Percentiles rank a stretch among this genome's conserved stretches.
Conservation (phyloP, 2,329 filamentous ascomycete genomes). For the Cladosporium sp. region DNA sequence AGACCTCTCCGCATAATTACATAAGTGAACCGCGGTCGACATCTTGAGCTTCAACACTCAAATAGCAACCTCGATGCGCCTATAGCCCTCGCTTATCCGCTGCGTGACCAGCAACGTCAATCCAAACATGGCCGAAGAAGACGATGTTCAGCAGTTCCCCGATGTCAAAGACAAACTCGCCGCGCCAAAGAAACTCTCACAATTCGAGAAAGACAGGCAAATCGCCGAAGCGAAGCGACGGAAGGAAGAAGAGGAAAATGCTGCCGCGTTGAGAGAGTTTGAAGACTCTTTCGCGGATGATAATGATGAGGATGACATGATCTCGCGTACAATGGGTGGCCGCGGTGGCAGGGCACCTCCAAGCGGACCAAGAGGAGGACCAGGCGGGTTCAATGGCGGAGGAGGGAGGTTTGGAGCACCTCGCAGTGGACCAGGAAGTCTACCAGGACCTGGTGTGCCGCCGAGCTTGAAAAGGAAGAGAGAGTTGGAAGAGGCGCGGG, state of each 20-base stretch:
- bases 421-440: slow-evolving; percentile 51
- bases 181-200: slow-evolving; percentile 77
- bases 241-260: slow-evolving; percentile 82
- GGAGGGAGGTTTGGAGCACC: slow-evolving; percentile 39
- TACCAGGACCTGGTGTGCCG: slow-evolving; percentile 43
- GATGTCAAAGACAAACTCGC: slow-evolving; percentile 72
- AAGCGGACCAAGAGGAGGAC: slow-evolving; percentile 46
- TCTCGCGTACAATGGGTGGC: slow-evolving; percentile 20
- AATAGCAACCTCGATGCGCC: neutral
- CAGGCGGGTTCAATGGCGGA: slow-evolving; percentile 23
- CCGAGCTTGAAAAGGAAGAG: slow-evolving; percentile 37
- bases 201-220: slow-evolving; percentile 84
- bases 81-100: neutral
- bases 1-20: slow-evolving; percentile 4
- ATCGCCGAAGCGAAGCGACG: slow-evolving; percentile 86
- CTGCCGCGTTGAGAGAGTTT: slow-evolving; percentile 83
- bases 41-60: neutral
- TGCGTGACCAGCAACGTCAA: neutral
- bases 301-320: slow-evolving; percentile 39
- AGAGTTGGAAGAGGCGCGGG: slow-evolving; percentile 35
- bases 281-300: slow-evolving; percentile 73
- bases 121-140: slow-evolving; percentile 24
- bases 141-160: slow-evolving; percentile 56
- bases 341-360: slow-evolving; percentile 22
- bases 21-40: neutral